Base-by-base conservation (phyloP, 352 stramenopile genomes). In the Phytophthora tubulina region DNA sequence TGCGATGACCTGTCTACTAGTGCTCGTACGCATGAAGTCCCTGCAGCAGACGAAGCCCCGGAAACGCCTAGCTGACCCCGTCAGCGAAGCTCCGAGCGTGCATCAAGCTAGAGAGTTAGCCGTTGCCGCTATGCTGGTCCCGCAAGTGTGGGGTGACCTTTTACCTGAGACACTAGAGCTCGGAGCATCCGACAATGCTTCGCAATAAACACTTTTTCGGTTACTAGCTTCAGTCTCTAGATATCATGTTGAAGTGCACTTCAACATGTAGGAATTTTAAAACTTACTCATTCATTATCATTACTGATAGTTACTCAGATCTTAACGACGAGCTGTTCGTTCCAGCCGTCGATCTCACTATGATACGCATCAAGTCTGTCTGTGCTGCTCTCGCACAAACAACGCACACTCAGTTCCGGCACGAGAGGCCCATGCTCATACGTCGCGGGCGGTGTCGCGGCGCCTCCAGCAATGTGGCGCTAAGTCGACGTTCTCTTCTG, bases 401-500 rank as follows among this genome's bases (percentile, higher is more conserved):
- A 35, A 32, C 35, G 56, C 56, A 48, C 21, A 51, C 44, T 80
- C 56, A 76, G 42, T 75, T 71, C 15, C 69, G 59, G 54, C 68
- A 67, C 52, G 60, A 63, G 27, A 79, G 54, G 2, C 62, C 69
- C 54, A 45, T 75, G 17, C 73, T 81, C 70, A 79, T 72, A 11
- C 67, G 76, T 17, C 73, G 70, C 27, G 65, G 73, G 17, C 71
- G 76, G 39, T 63, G 55, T 36, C 58, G 65, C 9, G 72, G 70
- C 31, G 59, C 66, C 21, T 81, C 76, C 41, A 81, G 36, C 27
- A 81, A 48, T 32, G 73, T 75, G 6, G 70, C 70, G 53, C 76
- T 84, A 7, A 72, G 55, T 32, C 76, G 73, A 44, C 76, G 66
- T 42, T 84, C 76, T 58, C 66, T 73, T 17, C 62, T 70, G 13